Evolutionary conservation across 2,329 filamentous ascomycete species (phyloP), one percentile per base, ranked within the genome.

Genomic region (Podosphaera aphanis): DNA sequence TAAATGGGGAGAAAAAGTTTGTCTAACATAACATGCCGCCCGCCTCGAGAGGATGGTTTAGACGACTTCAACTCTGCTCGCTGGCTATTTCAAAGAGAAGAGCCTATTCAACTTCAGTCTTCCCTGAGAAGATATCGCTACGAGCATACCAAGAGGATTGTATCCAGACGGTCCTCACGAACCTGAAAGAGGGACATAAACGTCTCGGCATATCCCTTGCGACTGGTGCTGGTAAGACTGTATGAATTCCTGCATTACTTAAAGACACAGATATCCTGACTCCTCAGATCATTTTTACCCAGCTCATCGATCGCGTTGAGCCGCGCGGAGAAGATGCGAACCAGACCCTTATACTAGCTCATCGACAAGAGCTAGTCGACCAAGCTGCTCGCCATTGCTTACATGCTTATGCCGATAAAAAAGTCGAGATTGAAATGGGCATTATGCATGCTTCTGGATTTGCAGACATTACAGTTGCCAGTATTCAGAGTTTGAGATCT

Each of bases 381-480:
- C 90, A 98, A 63, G 90, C 90, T 2, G 84, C 83, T 8, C 70
- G 72, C 2, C 90, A 98, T 61, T 95, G 90, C 60, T 69, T 67
- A 37, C 69, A 70, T 49, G 74, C 83, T 3, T 95, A 98, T 55
- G 88, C 88, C 0, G 62, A 73, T 37, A 84, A 84, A 59, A 73
- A 61, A 3, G 74, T 95, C 38, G 88, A 95, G 50, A 77, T 98
- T 47, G 90, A 98, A 60, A 93, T 95, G 85, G 85, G 81, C 29
- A 72, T 70, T 39, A 65, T 73, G 42, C 77, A 80, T 53, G 82
- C 88, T 2, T 78, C 77, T 2, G 88, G 88, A 5, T 62, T 64
- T 1, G 88, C 86, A 46, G 88, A 98, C 61, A 94, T 98, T 53
- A 94, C 88, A 7, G 71, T 98, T 44, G 90, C 88, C 39, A 94